Percentiles rank a stretch among this genome's conserved stretches.
Evolutionary conservation across 768 basidiomycete species (phyloP).

Genomic region (Lactifluus rugatus): DNA sequence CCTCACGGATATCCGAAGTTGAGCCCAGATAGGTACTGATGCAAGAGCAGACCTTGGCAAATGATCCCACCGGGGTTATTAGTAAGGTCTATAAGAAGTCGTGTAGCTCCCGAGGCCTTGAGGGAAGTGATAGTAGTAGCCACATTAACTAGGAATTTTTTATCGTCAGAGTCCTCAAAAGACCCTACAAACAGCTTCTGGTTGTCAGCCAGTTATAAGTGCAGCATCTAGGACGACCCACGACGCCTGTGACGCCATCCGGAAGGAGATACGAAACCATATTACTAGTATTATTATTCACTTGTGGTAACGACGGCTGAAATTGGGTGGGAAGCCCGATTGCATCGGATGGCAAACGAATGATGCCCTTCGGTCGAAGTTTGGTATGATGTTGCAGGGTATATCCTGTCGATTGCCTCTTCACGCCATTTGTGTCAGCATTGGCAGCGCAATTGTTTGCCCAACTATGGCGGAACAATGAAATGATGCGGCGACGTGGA

Average conservation of each 20-base stretch:
- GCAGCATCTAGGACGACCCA: constrained; percentile 25
- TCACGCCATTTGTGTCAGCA: constrained; percentile 41
- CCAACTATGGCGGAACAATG: constrained; percentile 37
- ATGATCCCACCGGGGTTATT: constrained; percentile 56
- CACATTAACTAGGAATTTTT: constrained; percentile 43
- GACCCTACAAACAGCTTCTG: constrained; percentile 53
- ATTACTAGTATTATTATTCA: constrained; percentile 38
- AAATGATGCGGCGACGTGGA: background rate
- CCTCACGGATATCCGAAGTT: constrained; percentile 46
- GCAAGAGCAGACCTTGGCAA: constrained; percentile 54
- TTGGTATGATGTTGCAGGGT: background rate
- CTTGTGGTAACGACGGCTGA: constrained; percentile 38
- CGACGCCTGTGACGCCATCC: constrained; percentile 51
- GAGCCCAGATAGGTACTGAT: constrained; percentile 46
- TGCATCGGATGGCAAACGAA: constrained; percentile 29
- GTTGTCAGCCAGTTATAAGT: background rate
- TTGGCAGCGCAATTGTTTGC: constrained; percentile 48
- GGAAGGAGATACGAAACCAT: constrained; percentile 51
- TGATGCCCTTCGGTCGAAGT: constrained; percentile 30
- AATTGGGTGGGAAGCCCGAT: constrained; percentile 42
- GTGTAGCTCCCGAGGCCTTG: constrained; percentile 38
- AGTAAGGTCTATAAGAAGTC: constrained; percentile 47
- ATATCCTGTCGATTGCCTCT: constrained; percentile 26
- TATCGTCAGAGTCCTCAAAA: constrained; percentile 34
- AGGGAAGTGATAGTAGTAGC: constrained; percentile 37